Base-by-base conservation (phyloP, 2,329 filamentous ascomycete species). In the Calonectria crousiana region DNA sequence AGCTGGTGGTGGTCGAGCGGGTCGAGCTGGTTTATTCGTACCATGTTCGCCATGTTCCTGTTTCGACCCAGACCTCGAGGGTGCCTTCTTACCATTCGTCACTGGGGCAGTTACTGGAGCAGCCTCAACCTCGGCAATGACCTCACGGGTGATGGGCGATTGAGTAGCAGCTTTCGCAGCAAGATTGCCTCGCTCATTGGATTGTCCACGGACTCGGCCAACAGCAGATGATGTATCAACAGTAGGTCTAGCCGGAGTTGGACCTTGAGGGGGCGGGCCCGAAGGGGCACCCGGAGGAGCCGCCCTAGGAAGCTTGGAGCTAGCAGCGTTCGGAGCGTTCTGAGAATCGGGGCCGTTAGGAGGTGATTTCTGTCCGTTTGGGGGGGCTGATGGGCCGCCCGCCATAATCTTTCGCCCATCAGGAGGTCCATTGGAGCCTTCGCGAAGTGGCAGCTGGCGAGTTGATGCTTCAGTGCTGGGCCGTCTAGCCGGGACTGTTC, bases 51-150 rank as follows among this genome's bases (percentile, higher is more conserved):
- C 16, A 6, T 82, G 74, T 23, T 89, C 84, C 60, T 84, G 78
- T 75, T 83, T 85, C 56, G 85, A 83, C 44, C 80, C 82, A 72
- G 83, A 62, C 23, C 56, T 28, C 9, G 56, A 62, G 9, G 56
- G 56, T 28, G 56, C 56, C 16, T 78, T 77, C 85, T 83, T 41
- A 80, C 60, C 58, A 80, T 76, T 72, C 87, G 87, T 74, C 92
- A 58, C 91, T 13, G 93, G 92, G 6, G 92, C 93, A 41, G 91
- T 90, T 67, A 90, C 88, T n/a, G 92, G 93, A 38, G 85, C 88
- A 41, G 85, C 88, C 32, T 93, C 92, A 41, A 86, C 85, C 60
- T 87, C 86, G 69, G 81, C 85, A 60, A 83, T 77, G 66, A 82
- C 75, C 20, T 85, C 83, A 30, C 81, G 81, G 41, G 83, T 76